Base-by-base conservation (phyloP, 495 filamentous ascomycete species). In the Usnea hakonensis region DNA sequence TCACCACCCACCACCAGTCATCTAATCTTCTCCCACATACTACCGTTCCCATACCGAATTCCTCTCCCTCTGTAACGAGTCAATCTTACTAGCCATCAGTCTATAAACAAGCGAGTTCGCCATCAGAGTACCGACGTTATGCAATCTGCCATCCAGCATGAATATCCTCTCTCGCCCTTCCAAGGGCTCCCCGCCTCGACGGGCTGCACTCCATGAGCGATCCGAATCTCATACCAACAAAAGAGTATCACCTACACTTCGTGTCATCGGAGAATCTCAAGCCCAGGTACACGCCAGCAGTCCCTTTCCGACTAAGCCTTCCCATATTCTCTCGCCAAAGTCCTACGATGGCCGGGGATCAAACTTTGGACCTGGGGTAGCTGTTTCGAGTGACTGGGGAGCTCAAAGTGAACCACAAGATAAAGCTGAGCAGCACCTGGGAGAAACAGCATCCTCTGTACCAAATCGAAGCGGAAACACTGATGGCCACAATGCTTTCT, bases 301-400 rank as follows among this genome's bases (percentile, higher is more conserved):
- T 14, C 78, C 80, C 19, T 82, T 76, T 64, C 80, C 80, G 21
- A 81, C 80, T 38, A 80, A 80, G 55, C 77, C 79, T 36, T 79
- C 77, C 60, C 80, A 82, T 57, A 73, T 82, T 16, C 69, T 82
- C 46, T 64, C 78, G 54, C 80, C 80, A 19, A 74, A 63, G 32
- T 28, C n/a, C n/a, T 40, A 62, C n/a, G 32, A 33, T 30, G 60
- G 50, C 30, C 59, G 36, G 36, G 62, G 57, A 32, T 53, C 53
- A 37, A 35, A 61, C 10, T 59, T 23, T 43, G 62, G 56, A 38
- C 60, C 69, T 61, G 55, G 53, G 17, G 32, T 46, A 9, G 58
- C n/a, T 36, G 55, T 46, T 44, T 41, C 40, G 19, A 21, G 52
- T 36, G 17, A 37, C 33, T 13, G 44, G 2, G 30, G n/a, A 17